These are phyloP conservation scores for Chrysoporthe deuterocubensis DNA, from an alignment of 2,329 filamentous ascomycete genomes.

Conservation along the genomic window DNA sequence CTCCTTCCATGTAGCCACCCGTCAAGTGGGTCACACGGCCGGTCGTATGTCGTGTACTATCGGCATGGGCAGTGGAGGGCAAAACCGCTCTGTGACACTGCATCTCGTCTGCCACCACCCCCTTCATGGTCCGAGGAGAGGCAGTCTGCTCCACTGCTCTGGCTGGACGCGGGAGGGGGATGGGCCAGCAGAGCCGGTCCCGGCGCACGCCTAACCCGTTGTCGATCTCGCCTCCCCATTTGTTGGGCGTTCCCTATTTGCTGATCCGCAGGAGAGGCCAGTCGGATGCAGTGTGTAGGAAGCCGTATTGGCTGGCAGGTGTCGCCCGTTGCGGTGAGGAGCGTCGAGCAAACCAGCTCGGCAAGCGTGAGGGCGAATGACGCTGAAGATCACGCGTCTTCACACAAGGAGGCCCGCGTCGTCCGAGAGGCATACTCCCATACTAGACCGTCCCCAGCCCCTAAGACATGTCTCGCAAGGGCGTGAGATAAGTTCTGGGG, in stretches of 20 bases:
- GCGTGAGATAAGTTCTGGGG: conserved; percentile 12
- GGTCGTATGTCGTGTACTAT: conserved; percentile 23
- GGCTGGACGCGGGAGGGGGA: not conserved
- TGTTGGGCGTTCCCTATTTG: conserved; percentile 12
- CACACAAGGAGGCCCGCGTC: conserved; percentile 25
- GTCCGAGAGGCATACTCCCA: conserved; percentile 19
- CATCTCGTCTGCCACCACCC: conserved; percentile 16
- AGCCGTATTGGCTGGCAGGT: conserved; percentile 13
- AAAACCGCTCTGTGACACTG: conserved; percentile 26
- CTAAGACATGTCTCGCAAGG: conserved; percentile 28
- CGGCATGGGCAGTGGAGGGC: conserved; percentile 25
- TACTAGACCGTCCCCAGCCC: conserved; percentile 6
- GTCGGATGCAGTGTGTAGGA: conserved; percentile 5
- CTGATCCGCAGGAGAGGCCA: conserved; percentile 19
- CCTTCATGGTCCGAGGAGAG: conserved; percentile 7
- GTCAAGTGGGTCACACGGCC: conserved; percentile 22
- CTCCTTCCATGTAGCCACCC: conserved; percentile 27
- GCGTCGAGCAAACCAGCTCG: conserved; percentile 28
- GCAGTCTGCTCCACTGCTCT: conserved; percentile 3
- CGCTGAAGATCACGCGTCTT: conserved; percentile 26
- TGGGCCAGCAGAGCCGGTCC: conserved; percentile 3
- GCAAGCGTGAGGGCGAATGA: conserved; percentile 26
- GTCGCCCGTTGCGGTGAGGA: conserved; percentile 19
- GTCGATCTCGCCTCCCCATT: conserved; percentile 2
- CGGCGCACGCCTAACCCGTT: not conserved